phyloP scores from a whole-genome alignment of 2,329 filamentous ascomycete genomes.

The Neoarthrinium moseri region DNA sequence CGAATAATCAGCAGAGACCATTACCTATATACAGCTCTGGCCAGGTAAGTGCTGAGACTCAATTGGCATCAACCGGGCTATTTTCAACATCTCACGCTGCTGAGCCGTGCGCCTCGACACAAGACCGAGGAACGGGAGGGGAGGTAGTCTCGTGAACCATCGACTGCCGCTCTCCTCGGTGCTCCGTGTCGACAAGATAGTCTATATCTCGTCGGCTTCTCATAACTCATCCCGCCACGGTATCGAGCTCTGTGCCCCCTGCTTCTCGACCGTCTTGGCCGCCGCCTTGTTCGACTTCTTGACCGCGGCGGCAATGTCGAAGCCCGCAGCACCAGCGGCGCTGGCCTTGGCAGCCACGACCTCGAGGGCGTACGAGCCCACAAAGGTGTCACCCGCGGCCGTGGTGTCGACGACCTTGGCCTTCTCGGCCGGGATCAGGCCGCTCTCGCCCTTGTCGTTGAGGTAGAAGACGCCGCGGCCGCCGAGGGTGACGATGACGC shows the following conservation, averaged over 20 bases:
- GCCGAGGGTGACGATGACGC: constrained; percentile 83
- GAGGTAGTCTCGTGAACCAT: too few relatives aligned
- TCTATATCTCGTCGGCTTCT: background rate
- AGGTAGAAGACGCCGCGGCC: constrained; percentile 73
- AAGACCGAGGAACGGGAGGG: too few relatives aligned
- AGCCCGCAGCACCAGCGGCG: constrained; percentile 22
- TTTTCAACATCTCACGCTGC: too few relatives aligned
- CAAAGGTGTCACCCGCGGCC: constrained; percentile 91
- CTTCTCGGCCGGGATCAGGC: constrained; percentile 62
- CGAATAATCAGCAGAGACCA: too few relatives aligned
- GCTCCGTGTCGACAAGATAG: too few relatives aligned
- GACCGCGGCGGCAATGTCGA: constrained; percentile 60
- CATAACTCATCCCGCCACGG: constrained; percentile 57
- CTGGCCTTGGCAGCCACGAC: constrained; percentile 49
- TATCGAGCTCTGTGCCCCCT: constrained; percentile 65
- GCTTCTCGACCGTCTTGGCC: constrained; percentile 62
- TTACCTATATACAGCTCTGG: too few relatives aligned
- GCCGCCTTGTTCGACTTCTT: constrained; percentile 61
- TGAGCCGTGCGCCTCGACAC: too few relatives aligned
- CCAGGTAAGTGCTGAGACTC: too few relatives aligned
- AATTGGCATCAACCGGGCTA: too few relatives aligned
- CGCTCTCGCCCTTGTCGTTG: constrained; percentile 41
- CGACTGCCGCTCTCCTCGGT: too few relatives aligned
- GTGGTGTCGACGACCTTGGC: constrained; percentile 87
- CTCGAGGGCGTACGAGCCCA: constrained; percentile 79